These are phyloP conservation scores for Hymenoscyphus albidus DNA, from an alignment of 2,329 filamentous ascomycete species.

Conservation along the genomic window DNA sequence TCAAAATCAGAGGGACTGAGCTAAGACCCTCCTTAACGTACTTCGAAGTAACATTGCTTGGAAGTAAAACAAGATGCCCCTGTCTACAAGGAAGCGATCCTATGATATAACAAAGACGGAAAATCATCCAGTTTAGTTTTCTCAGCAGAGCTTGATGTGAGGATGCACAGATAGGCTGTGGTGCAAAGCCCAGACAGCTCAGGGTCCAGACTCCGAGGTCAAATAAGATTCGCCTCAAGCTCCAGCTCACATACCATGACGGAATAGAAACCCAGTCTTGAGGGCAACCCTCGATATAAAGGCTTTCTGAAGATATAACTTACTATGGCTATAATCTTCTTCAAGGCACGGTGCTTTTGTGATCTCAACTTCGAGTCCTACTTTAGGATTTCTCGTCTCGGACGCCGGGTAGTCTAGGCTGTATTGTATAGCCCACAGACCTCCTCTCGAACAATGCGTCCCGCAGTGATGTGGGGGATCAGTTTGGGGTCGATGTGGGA, in stretches of 20 bases:
- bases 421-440: background rate
- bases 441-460: conserved; percentile 1
- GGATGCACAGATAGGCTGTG: no score
- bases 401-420: background rate
- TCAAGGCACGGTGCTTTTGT: background rate
- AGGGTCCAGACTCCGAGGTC: background rate
- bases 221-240: background rate
- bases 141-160: background rate
- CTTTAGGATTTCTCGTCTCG: background rate
- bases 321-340: background rate
- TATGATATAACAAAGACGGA: background rate
- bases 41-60: no score
- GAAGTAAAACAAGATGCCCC: background rate
- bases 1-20: background rate
- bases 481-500: no score
- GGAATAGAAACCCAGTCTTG: background rate
- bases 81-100: background rate
- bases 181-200: background rate
- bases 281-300: background rate
- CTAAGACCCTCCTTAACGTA: background rate
- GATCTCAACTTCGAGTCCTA: background rate
- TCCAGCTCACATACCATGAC: background rate
- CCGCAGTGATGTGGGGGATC: background rate
- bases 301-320: background rate
- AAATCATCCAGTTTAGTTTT: background rate